Evolutionary conservation across 352 stramenopile species (phyloP).

Genomic region (Pythium vanterpoolii): DNA sequence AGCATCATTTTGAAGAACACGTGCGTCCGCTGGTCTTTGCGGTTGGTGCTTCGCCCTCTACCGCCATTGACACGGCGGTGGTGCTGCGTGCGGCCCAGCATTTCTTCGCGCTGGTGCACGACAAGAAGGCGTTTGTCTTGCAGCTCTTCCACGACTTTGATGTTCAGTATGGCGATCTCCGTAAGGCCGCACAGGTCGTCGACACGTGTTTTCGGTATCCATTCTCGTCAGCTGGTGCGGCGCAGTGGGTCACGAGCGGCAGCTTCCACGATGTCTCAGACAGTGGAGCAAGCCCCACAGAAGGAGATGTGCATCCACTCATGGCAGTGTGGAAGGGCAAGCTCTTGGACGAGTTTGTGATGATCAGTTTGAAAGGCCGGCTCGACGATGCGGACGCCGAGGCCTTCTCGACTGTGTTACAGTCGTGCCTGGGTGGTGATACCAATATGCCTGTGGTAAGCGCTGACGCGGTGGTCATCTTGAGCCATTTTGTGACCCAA

Average conservation of each 20-base stretch:
- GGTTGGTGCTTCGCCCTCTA: neutral
- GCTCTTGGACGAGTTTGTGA: conserved; percentile 72
- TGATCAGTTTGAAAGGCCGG: conserved; percentile 74
- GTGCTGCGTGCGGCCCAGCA: conserved; percentile 39
- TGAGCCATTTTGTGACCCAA: conserved; percentile 65
- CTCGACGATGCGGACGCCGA: conserved; percentile 57
- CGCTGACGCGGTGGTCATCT: conserved; percentile 64
- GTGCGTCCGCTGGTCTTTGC: conserved; percentile 46
- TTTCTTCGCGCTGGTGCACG: conserved; percentile 45
- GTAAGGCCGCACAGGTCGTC: conserved; percentile 53
- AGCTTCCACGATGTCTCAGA: conserved; percentile 29
- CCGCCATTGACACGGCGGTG: neutral
- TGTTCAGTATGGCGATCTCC: conserved; percentile 67
- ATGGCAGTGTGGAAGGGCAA: conserved; percentile 71
- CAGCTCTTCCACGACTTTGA: conserved; percentile 65
- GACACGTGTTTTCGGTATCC: conserved; percentile 56
- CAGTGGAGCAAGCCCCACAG: neutral
- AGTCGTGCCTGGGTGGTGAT: conserved; percentile 47
- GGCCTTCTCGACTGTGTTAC: conserved; percentile 49
- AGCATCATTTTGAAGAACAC: conserved; percentile 42
- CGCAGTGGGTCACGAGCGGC: conserved; percentile 52
- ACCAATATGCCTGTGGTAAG: conserved; percentile 49
- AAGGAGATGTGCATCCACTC: conserved; percentile 17
- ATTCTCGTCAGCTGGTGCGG: conserved; percentile 30
- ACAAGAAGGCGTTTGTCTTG: conserved; percentile 70